A percentile compares a stretch with the other conserved stretches of the same genome.
These are phyloP conservation scores for Tubosaeta sp. DNA, from an alignment of 768 basidiomycete genomes.

Conservation along the genomic window DNA sequence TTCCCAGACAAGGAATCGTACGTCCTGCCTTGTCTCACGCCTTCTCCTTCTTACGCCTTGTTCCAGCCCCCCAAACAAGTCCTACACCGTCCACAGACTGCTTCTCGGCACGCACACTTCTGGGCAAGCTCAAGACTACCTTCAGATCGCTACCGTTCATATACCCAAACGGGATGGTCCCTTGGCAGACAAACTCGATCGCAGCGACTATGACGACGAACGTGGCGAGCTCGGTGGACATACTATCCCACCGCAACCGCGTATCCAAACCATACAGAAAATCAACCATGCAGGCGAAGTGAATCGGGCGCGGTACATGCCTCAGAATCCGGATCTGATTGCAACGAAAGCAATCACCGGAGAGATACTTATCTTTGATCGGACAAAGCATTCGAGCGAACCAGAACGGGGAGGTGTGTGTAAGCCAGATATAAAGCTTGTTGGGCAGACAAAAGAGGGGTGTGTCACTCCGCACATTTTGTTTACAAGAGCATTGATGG, in stretches of 20 bases:
- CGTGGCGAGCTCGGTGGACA: slow-evolving; percentile 94
- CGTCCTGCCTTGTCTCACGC: slow-evolving; percentile 26
- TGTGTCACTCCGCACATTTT: slow-evolving; percentile 35
- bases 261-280: slow-evolving; percentile 85
- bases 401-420: slow-evolving; percentile 81
- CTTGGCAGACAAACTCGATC: slow-evolving; percentile 73
- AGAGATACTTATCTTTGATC: slow-evolving; percentile 91
- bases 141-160: slow-evolving; percentile 92
- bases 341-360: slow-evolving; percentile 92
- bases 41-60: neutral
- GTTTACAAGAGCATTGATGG: slow-evolving; percentile 3
- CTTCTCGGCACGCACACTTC: slow-evolving; percentile 98
- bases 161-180: slow-evolving; percentile 78
- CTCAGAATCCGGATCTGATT: slow-evolving; percentile 95
- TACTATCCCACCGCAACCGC: slow-evolving; percentile 76
- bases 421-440: slow-evolving; percentile 85
- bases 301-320: slow-evolving; percentile 98
- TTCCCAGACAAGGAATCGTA: slow-evolving; percentile 95
- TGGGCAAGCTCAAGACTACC: slow-evolving; percentile 87
- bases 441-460: slow-evolving; percentile 94
- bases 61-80: slow-evolving; percentile 78
- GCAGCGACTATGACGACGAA: slow-evolving; percentile 83
- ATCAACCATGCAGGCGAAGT: slow-evolving; percentile 97
- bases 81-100: slow-evolving; percentile 92
- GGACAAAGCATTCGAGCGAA: slow-evolving; percentile 94